A percentile compares a stretch with the other conserved stretches of the same genome.
Conservation (phyloP, 495 filamentous ascomycete species). For the Penicillium lividum region DNA sequence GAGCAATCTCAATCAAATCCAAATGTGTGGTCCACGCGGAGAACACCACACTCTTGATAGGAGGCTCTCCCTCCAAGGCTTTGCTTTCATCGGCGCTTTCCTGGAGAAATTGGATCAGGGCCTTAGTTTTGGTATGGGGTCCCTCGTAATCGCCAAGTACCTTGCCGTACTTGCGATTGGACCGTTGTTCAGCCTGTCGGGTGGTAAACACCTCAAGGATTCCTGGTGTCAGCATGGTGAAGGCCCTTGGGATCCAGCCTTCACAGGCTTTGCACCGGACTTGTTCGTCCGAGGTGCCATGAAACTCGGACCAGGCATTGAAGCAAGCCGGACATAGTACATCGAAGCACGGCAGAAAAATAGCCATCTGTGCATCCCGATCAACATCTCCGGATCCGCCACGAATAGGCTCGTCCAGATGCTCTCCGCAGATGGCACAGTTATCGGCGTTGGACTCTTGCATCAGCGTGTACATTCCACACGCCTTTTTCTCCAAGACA, state of each 20-base stretch:
- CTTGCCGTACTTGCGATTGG: conserved; percentile 56
- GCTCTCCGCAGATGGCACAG: conserved; percentile 68
- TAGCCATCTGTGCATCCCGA: conserved; percentile 63
- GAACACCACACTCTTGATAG: conserved; percentile 89
- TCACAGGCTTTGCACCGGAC: conserved; percentile 68
- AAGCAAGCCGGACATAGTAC: conserved; percentile 77
- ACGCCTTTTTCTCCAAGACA: conserved; percentile 65
- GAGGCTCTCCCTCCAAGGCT: conserved; percentile 56
- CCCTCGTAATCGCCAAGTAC: conserved; percentile 71
- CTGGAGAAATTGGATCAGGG: conserved; percentile 68
- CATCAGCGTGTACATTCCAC: conserved; percentile 80
- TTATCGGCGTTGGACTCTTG: conserved; percentile 69
- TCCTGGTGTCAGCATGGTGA: conserved; percentile 65
- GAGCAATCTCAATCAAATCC: conserved; percentile 86
- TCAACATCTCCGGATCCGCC: conserved; percentile 51
- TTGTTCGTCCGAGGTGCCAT: conserved; percentile 18
- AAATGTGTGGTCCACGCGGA: conserved; percentile 93
- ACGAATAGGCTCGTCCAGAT: conserved; percentile 48
- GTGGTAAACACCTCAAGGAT: conserved; percentile 59
- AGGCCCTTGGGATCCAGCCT: conserved; percentile 54
- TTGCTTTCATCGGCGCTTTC: conserved; percentile 60
- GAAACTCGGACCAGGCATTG: conserved; percentile 34
- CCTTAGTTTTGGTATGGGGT: conserved; percentile 87
- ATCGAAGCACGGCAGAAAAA: conserved; percentile 83
- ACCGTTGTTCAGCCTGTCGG: conserved; percentile 32